Evolutionary conservation across 2,329 filamentous ascomycete species (phyloP).

Genomic region (Aschersonia sp.): DNA sequence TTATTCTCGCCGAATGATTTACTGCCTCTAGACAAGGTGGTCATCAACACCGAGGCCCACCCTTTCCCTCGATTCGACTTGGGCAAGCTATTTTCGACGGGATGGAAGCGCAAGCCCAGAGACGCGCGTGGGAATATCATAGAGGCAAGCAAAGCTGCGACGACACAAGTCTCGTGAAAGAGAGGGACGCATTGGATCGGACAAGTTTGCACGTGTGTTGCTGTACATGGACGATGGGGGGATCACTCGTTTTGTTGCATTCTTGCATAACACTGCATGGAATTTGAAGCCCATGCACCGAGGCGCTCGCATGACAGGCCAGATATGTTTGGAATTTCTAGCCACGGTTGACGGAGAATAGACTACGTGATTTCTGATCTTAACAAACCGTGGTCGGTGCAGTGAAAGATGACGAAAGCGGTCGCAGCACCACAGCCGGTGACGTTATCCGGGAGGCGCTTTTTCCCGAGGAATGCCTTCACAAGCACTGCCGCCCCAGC

Average conservation of each 20-base stretch:
- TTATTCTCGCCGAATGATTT: conserved; percentile 77
- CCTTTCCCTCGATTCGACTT: conserved; percentile 78
- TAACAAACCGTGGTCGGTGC: no score
- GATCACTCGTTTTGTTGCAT: not conserved
- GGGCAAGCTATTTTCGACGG: conserved; percentile 61
- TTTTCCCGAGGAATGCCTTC: no score
- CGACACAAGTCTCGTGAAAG: not conserved
- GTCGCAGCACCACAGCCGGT: no score
- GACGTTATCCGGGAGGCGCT: no score
- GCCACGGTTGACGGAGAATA: no score
- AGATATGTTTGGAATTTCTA: no score
- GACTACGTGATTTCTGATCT: no score
- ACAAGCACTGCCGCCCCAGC: no score
- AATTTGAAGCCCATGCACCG: no score
- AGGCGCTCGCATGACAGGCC: no score
- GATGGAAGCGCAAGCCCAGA: conserved; percentile 61
- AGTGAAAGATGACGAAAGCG: no score
- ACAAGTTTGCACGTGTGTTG: not conserved
- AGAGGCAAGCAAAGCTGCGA: not conserved
- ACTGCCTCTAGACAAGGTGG: conserved; percentile 70
- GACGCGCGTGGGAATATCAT: conserved; percentile 27
- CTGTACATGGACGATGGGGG: not conserved
- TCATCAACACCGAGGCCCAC: conserved; percentile 95
- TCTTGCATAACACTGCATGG: no score
- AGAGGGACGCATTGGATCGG: not conserved